Evolutionary conservation across 1,284 basidiomycete species (phyloP).

Genomic region (Ustilago vetiveriae): DNA sequence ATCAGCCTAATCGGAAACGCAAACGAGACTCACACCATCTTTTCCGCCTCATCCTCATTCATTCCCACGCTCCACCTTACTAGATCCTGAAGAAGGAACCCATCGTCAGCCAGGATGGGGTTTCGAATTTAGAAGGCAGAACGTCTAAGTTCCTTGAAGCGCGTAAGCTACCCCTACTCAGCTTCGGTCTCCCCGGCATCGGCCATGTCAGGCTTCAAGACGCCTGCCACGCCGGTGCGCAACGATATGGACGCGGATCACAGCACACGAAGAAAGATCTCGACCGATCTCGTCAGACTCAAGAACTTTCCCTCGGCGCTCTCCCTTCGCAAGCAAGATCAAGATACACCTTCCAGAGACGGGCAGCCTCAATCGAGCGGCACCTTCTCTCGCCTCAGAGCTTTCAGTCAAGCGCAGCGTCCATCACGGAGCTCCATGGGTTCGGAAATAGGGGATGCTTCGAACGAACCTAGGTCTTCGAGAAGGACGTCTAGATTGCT

Average conservation of each 20-base stretch:
- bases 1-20: too few relatives aligned
- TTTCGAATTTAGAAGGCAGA: too few relatives aligned
- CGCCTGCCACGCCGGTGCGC: conserved; percentile 1
- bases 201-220: conserved; percentile 15
- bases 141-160: too few relatives aligned
- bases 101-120: too few relatives aligned
- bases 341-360: conserved; percentile 9
- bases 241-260: conserved; percentile 9
- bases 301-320: conserved; percentile 40
- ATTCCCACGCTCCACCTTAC: too few relatives aligned
- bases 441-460: conserved; percentile 12
- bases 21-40: too few relatives aligned
- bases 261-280: conserved; percentile 30
- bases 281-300: conserved; percentile 30
- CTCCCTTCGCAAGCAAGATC: conserved; percentile 34
- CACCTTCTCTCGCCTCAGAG: conserved; percentile 32
- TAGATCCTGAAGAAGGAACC: too few relatives aligned
- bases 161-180: too few relatives aligned
- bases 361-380: conserved; percentile 6
- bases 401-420: conserved; percentile 16
- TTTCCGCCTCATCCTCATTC: too few relatives aligned
- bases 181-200: too few relatives aligned
- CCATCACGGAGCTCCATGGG: conserved; percentile 13
- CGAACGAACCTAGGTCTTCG: conserved; percentile 9
- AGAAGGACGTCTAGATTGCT: conserved; percentile 29